Conservation (phyloP, 1,284 basidiomycete species). For the Cutaneotrichosporon sp. region DNA sequence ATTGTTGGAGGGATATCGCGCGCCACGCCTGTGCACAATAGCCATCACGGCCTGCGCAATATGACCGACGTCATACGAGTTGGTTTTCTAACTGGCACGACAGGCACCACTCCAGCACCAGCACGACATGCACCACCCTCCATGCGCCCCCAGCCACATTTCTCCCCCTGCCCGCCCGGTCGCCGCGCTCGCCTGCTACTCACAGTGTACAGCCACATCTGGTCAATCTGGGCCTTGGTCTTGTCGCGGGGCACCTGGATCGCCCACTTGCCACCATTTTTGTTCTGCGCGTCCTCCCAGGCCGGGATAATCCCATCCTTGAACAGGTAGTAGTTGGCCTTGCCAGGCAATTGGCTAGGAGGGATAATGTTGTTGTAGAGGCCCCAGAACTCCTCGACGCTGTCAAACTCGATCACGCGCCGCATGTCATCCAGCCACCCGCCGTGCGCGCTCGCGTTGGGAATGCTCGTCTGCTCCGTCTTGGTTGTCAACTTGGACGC, state of each 20-base stretch:
- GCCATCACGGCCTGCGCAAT: too few relatives aligned
- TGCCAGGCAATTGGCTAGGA: constrained; percentile 88
- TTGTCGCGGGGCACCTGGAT: constrained; percentile 97
- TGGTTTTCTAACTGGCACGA: too few relatives aligned
- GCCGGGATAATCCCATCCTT: constrained; percentile 93
- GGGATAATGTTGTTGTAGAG: constrained; percentile 98
- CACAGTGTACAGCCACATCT: constrained; percentile 97
- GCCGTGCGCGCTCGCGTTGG: constrained; percentile 62
- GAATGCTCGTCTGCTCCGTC: constrained; percentile 64
- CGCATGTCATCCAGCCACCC: constrained; percentile 98
- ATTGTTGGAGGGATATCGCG: not conserved
- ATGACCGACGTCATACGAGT: too few relatives aligned
- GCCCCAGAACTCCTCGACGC: constrained; percentile 98
- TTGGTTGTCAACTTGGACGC: constrained; percentile 81
- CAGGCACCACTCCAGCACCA: too few relatives aligned
- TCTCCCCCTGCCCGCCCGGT: not conserved
- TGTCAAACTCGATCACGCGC: constrained; percentile 87
- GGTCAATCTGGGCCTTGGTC: constrained; percentile 78
- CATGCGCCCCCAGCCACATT: not conserved
- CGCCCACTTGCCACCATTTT: constrained; percentile 96
- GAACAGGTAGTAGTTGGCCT: constrained; percentile 99
- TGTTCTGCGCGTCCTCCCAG: constrained; percentile 95
- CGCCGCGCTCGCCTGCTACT: constrained; percentile 33
- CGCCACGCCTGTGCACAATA: not conserved
- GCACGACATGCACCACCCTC: too few relatives aligned